Evolutionary conservation across 805 yeast genomes (phyloP).

Genomic region (Candida michaelii): DNA sequence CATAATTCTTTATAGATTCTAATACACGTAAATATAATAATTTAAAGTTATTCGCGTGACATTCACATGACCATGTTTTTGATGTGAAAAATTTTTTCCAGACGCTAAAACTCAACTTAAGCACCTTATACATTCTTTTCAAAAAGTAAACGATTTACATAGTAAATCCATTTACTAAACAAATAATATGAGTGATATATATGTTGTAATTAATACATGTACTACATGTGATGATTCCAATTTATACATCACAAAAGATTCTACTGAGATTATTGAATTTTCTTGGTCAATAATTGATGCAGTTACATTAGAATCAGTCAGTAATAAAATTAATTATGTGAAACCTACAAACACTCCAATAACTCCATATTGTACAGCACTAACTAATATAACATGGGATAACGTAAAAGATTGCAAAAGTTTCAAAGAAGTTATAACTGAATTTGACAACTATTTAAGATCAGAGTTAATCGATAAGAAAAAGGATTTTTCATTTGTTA

Average conservation of each 20-base stretch:
- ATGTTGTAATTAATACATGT: slow-evolving; percentile 59
- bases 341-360: slow-evolving; percentile 67
- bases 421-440: slow-evolving; percentile 61
- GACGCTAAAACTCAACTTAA: neutral
- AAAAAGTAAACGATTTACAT: neutral
- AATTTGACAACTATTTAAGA: slow-evolving; percentile 52
- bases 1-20: neutral
- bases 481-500: slow-evolving; percentile 62
- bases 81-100: slow-evolving; percentile 1
- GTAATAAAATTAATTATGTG: slow-evolving; percentile 48
- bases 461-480: slow-evolving; percentile 40
- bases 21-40: neutral
- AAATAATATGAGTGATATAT: slow-evolving; percentile 55
- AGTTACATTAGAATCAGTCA: slow-evolving; percentile 41
- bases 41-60: neutral
- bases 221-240: slow-evolving; percentile 69
- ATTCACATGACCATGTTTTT: neutral
- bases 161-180: neutral
- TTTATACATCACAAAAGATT: slow-evolving; percentile 59
- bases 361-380: slow-evolving; percentile 53
- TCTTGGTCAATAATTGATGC: slow-evolving; percentile 68
- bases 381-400: slow-evolving; percentile 60
- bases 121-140: slow-evolving; percentile 2
- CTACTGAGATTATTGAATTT: slow-evolving; percentile 64
- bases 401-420: slow-evolving; percentile 55